Conservation (phyloP, 129 eudicot species). For the Centella asiatica region DNA sequence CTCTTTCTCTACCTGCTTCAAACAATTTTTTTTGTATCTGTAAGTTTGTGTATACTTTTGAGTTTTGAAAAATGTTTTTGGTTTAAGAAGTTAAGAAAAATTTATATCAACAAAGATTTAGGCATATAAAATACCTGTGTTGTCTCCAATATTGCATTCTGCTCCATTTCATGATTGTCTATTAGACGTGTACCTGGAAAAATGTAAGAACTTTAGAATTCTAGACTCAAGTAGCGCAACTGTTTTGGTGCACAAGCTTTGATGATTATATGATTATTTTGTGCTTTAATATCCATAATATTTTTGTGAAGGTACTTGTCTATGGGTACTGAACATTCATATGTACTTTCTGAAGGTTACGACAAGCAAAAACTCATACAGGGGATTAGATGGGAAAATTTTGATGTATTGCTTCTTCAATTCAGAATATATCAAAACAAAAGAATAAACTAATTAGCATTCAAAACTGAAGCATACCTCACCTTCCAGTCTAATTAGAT, state of each 20-base stretch:
- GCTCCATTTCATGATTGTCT: constrained; percentile 25
- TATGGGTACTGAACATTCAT: neutral
- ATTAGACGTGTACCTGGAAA: constrained; percentile 30
- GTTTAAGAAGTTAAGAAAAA: neutral
- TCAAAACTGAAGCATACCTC: no score
- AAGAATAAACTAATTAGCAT: no score
- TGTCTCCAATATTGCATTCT: constrained; percentile 21
- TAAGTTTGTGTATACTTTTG: constrained; percentile 15
- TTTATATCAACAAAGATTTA: neutral
- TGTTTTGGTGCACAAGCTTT: neutral
- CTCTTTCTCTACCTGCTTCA: constrained; percentile 28
- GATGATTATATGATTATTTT: neutral
- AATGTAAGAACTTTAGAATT: neutral
- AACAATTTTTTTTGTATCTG: constrained; percentile 39
- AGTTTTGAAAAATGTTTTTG: no score
- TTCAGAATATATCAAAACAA: no score
- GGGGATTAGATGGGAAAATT: neutral
- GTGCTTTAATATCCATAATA: neutral
- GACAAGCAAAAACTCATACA: neutral
- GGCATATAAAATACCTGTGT: constrained; percentile 22
- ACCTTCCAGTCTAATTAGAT: no score
- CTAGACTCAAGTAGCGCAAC: constrained; percentile 4
- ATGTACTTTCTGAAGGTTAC: neutral
- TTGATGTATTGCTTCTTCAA: no score
- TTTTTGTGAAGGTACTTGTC: neutral